phyloP scores from a whole-genome alignment of 2,329 filamentous ascomycete species.

The Penicillium hesseltinei region DNA sequence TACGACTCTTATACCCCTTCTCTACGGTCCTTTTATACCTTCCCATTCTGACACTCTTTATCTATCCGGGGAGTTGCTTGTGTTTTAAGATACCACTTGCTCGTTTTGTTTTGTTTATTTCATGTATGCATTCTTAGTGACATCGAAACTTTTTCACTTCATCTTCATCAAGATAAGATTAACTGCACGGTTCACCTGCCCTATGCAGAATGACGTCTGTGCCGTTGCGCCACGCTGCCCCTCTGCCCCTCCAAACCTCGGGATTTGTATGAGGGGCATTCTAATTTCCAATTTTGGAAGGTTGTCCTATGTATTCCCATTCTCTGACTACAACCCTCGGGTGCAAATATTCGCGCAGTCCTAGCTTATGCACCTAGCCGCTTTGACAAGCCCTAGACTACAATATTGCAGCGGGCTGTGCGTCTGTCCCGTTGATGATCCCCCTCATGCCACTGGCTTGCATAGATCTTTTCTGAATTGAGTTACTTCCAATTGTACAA shows the following conservation, averaged over 20 bases:
- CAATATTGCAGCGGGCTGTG: not conserved
- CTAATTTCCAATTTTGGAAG: not conserved
- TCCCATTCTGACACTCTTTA: constrained; percentile 7
- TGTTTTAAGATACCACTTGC: constrained; percentile 18
- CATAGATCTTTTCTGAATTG: not conserved
- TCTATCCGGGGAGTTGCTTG: constrained; percentile 4
- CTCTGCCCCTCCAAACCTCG: not conserved
- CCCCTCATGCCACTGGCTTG: not conserved
- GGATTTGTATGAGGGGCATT: not conserved
- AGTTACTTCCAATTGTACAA: not conserved
- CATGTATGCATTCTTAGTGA: not conserved
- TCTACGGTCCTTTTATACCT: not conserved
- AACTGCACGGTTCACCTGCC: constrained; percentile 5
- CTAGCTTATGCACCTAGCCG: constrained; percentile 7
- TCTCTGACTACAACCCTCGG: not conserved
- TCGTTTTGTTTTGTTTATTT: not conserved
- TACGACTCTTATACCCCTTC: not conserved
- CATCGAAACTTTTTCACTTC: not conserved
- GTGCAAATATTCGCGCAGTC: not conserved
- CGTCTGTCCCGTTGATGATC: constrained; percentile 2
- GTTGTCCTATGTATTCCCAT: not conserved
- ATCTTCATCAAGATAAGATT: constrained; percentile 12
- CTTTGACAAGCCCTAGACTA: constrained; percentile 1
- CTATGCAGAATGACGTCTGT: constrained; percentile 20
- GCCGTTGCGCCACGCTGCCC: constrained; percentile 9